Conservation (phyloP, 202 grass and related monocot species). For the Schoenoplectus tabernaemontani region DNA sequence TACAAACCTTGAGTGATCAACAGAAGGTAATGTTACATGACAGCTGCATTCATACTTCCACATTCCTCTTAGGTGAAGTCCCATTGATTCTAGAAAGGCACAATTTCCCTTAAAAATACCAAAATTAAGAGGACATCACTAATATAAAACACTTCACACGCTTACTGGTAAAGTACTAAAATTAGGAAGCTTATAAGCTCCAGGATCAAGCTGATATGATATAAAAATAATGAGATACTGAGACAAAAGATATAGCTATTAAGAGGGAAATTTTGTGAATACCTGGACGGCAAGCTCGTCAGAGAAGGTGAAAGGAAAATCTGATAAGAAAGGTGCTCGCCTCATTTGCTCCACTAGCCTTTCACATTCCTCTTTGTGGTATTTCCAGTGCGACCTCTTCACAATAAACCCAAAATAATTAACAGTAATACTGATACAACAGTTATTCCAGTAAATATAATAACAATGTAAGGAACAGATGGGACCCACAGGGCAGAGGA, state of each 20-base stretch:
- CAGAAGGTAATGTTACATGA: slow-evolving; percentile 31
- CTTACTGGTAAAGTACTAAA: neutral
- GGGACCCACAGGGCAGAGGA: neutral
- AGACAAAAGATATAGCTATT: too few species aligned
- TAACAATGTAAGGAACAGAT: neutral
- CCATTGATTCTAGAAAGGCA: slow-evolving; percentile 44
- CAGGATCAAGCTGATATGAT: neutral
- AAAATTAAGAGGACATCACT: slow-evolving; percentile 9
- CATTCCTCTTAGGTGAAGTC: slow-evolving; percentile 63
- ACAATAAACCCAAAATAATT: slow-evolving; percentile 15
- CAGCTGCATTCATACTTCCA: slow-evolving; percentile 87
- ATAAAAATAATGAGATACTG: neutral
- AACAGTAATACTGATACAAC: neutral
- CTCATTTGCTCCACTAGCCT: slow-evolving; percentile 76
- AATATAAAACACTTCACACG: neutral
- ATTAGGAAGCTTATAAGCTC: neutral
- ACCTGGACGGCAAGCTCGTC: slow-evolving; percentile 32
- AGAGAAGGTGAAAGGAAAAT: slow-evolving; percentile 81
- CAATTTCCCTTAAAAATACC: slow-evolving; percentile 38
- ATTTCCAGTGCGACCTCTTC: slow-evolving; percentile 62
- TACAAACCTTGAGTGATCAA: slow-evolving; percentile 38
- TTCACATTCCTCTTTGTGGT: slow-evolving; percentile 85
- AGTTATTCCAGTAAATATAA: neutral
- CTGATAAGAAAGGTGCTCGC: slow-evolving; percentile 28
- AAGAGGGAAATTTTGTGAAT: slow-evolving; percentile 11